These are phyloP conservation scores for Cardiospermum halicacabum DNA, from an alignment of 345 rosid genomes.

Conservation along the genomic window DNA sequence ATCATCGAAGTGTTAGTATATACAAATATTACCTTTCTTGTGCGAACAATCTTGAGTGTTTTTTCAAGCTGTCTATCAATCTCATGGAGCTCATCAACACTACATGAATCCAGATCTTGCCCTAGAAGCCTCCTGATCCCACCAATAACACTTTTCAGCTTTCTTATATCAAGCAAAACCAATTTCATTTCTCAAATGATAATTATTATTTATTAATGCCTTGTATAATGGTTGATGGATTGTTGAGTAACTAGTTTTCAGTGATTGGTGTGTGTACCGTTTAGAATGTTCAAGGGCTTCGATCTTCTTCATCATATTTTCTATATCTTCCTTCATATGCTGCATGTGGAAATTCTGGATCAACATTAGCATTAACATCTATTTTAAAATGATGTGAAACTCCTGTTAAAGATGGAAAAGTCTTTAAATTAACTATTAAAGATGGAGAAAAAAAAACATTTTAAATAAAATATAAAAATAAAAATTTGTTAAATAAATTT, in stretches of 20 bases:
- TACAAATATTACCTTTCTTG: conserved; percentile 51
- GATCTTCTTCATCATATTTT: conserved; percentile 37
- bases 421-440: too few relatives aligned
- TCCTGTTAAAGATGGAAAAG: too few relatives aligned
- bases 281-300: conserved; percentile 45
- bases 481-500: too few relatives aligned
- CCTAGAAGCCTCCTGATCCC: conserved; percentile 55
- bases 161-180: too few relatives aligned
- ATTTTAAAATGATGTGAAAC: too few relatives aligned
- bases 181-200: too few relatives aligned
- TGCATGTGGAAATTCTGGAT: conserved; percentile 23
- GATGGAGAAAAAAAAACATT: too few relatives aligned
- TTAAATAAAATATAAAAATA: too few relatives aligned
- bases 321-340: conserved; percentile 40
- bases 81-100: conserved; percentile 38
- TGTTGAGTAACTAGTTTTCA: too few relatives aligned
- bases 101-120: conserved; percentile 37
- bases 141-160: not conserved
- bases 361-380: not conserved
- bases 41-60: conserved; percentile 46
- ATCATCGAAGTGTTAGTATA: not conserved
- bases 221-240: too few relatives aligned
- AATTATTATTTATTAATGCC: too few relatives aligned
- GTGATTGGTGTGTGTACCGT: too few relatives aligned
- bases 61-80: conserved; percentile 38